Percentiles rank a stretch among this genome's conserved stretches.
Conservation (phyloP, 495 filamentous ascomycete genomes). For the Niebla homalea region DNA sequence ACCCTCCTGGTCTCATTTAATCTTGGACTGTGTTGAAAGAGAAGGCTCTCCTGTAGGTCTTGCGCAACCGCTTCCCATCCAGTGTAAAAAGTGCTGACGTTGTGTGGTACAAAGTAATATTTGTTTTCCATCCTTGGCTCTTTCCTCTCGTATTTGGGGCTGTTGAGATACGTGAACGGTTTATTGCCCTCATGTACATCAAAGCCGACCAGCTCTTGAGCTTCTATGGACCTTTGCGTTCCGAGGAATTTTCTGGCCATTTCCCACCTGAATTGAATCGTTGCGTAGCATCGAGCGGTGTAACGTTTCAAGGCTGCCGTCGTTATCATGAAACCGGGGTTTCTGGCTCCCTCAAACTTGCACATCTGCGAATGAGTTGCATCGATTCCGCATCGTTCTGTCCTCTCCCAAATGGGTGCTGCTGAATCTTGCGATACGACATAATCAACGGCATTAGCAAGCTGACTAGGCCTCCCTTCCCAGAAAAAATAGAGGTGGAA, state of each 20-base stretch:
- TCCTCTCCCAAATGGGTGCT: slow-evolving; percentile 22
- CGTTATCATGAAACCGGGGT: slow-evolving; percentile 1
- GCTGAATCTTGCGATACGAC: slow-evolving; percentile 24
- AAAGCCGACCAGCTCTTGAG: slow-evolving; percentile 7
- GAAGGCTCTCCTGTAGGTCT: slow-evolving; percentile 2
- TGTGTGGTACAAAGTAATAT: slow-evolving; percentile 8
- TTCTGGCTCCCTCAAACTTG: slow-evolving; percentile 8
- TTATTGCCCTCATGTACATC: slow-evolving; percentile 7
- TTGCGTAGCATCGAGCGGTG: neutral
- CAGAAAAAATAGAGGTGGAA: slow-evolving; percentile 26
- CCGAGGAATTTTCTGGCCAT: slow-evolving; percentile 1
- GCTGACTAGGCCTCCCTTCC: slow-evolving; percentile 18
- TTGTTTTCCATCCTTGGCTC: slow-evolving; percentile 7
- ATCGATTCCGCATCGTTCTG: slow-evolving; percentile 21
- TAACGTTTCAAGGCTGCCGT: slow-evolving; percentile 6
- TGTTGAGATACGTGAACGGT: slow-evolving; percentile 11
- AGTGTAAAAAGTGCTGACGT: slow-evolving; percentile 8
- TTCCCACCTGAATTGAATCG: slow-evolving; percentile 3
- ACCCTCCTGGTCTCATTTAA: slow-evolving; percentile 7
- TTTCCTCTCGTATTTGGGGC: slow-evolving; percentile 10
- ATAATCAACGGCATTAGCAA: slow-evolving; percentile 17
- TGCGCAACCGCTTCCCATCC: slow-evolving; percentile 3
- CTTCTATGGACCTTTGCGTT: slow-evolving; percentile 6
- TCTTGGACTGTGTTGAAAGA: neutral
- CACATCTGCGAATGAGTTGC: slow-evolving; percentile 18